phyloP scores from a whole-genome alignment of 495 filamentous ascomycete genomes.

The Podospora didyma region DNA sequence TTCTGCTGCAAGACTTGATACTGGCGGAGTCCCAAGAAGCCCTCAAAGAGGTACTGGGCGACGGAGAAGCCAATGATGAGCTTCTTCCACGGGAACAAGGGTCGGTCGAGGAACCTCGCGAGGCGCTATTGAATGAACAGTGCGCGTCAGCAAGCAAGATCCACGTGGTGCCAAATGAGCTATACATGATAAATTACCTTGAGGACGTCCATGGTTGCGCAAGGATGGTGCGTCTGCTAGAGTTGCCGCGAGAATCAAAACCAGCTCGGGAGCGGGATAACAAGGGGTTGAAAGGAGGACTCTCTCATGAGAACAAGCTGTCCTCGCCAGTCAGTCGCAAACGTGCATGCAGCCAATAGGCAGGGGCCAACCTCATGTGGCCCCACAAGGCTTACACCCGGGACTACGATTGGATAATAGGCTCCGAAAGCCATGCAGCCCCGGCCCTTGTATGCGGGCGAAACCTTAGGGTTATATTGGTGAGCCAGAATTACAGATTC shows the following conservation, averaged over 20 bases:
- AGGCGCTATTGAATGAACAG: constrained; percentile 59
- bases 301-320: constrained; percentile 12
- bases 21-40: constrained; percentile 79
- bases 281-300: constrained; percentile 7
- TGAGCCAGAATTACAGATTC: too few relatives aligned
- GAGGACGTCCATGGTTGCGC: constrained; percentile 46
- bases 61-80: constrained; percentile 91
- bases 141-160: neutral
- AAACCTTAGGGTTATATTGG: too few relatives aligned
- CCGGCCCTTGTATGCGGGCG: too few relatives aligned
- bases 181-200: constrained; percentile 32
- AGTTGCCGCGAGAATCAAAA: constrained; percentile 9
- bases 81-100: constrained; percentile 94
- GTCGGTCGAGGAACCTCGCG: constrained; percentile 80
- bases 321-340: constrained; percentile 8
- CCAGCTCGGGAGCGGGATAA: constrained; percentile 8
- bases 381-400: neutral
- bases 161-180: neutral
- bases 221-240: constrained; percentile 13
- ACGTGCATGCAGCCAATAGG: constrained; percentile 8
- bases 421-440: neutral
- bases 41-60: constrained; percentile 82
- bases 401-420: constrained; percentile 4
- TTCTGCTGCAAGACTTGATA: constrained; percentile 77
- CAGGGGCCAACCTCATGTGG: too few relatives aligned